Evolutionary conservation across 768 basidiomycete genomes (phyloP), one percentile per base, ranked within the genome.

Genomic region (Russula emetica): DNA sequence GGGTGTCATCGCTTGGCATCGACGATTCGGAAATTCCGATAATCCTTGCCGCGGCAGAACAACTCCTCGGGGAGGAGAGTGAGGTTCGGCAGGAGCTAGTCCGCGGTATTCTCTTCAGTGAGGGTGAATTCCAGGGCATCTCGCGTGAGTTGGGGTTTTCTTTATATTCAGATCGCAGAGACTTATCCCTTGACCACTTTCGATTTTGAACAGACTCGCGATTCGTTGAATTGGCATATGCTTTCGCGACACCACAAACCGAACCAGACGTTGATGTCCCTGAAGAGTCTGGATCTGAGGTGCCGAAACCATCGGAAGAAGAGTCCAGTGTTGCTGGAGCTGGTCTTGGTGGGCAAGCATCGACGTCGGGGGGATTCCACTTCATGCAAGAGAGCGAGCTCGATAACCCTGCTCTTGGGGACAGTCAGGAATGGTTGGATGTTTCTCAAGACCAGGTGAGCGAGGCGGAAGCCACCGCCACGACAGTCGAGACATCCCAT

Each of bases 361-460:
- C 82, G 16, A 72, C 72, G 30, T 69, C 73, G 74, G 68, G 71
- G 18, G 63, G 85, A 74, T 87, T 91, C 80, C 83, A 82, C 70
- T 93, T 92, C 74, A 87, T 93, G 77, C 86, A 90, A 73, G 87
- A 82, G 62, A 91, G 90, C 72, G 90, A 92, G 69, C 78, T 92
- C 40, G 90, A 89, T 65, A 72, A 78, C 0, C 53, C 79, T 24
- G 40, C 54, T 16, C 57, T 66, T 28, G 61, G 18, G n/a, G 65
- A 62, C 20, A 67, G 67, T 40, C 67, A 68, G 36, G 67, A 67
- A 44, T 68, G 61, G 61, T 62, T 68, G 28, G 45, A 67, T 9
- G 60, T 67, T 28, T n/a, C 54, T 26, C 45, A 67, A n/a, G 14
- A 47, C 26, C 61, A 59, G n/a, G 49, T n/a, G 56, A 53, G 26